These are phyloP conservation scores for Lachancea dasiensis DNA, from an alignment of 805 yeast species.

Conservation along the genomic window DNA sequence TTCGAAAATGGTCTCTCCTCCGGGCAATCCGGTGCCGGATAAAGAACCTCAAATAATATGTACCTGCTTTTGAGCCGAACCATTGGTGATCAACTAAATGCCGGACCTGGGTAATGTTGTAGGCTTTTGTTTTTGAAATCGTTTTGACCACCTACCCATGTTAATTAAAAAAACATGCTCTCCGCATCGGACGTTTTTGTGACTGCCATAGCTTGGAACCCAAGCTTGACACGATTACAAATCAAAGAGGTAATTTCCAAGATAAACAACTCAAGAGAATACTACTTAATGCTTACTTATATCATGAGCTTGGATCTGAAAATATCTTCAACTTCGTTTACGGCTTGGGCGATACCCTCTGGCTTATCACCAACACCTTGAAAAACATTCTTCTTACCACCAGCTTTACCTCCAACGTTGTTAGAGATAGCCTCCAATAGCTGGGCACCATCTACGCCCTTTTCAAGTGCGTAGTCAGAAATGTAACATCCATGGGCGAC, in stretches of 20 bases:
- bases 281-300: too few relatives aligned
- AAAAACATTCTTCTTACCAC: constrained; percentile 94
- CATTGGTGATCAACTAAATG: constrained; percentile 39
- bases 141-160: background rate
- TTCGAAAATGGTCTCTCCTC: constrained; percentile 1
- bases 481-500: constrained; percentile 96
- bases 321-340: constrained; percentile 58
- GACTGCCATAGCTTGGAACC: too few relatives aligned
- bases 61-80: constrained; percentile 85
- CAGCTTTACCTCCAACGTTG: constrained; percentile 92
- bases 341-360: constrained; percentile 63
- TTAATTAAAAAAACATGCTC: too few relatives aligned
- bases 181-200: too few relatives aligned
- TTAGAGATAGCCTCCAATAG: constrained; percentile 66
- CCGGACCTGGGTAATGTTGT: background rate
- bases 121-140: background rate
- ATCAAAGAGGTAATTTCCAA: too few relatives aligned
- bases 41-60: constrained; percentile 69
- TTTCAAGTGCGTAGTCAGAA: constrained; percentile 59
- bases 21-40: constrained; percentile 25
- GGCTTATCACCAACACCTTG: constrained; percentile 95
- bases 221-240: too few relatives aligned
- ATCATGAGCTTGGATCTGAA: constrained; percentile 50
- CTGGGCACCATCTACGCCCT: constrained; percentile 70
- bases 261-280: too few relatives aligned